These are phyloP conservation scores for thale cress (Arabidopsis thaliana) DNA, from an alignment of 345 rosid genomes.

Conservation along the genomic window DNA sequence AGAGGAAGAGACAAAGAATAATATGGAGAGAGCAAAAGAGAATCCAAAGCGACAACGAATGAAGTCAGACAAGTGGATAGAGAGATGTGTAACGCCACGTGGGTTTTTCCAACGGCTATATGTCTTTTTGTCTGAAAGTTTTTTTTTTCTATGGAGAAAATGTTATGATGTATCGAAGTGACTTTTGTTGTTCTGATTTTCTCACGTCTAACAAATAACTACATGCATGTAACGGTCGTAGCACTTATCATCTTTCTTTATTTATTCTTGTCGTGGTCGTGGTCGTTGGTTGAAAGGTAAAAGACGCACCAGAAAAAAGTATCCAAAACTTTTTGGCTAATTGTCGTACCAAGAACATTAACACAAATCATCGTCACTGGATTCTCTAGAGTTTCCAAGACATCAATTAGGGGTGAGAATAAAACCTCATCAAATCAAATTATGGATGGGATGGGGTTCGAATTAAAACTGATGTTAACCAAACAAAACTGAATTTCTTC, in stretches of 20 bases:
- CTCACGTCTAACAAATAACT: constrained; percentile 20
- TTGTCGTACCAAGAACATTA: not conserved
- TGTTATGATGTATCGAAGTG: constrained; percentile 3
- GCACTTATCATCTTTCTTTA: not conserved
- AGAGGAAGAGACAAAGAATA: constrained; percentile 48
- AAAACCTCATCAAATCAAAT: not conserved
- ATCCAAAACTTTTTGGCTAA: constrained; percentile 5
- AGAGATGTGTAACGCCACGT: constrained; percentile 33
- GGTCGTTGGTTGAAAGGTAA: constrained; percentile 5
- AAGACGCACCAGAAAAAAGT: not conserved
- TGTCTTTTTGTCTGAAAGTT: not conserved
- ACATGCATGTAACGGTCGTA: constrained; percentile 32
- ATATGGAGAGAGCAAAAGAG: constrained; percentile 16
- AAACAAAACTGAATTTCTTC: not conserved
- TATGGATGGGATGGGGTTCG: not conserved
- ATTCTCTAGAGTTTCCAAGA: no score
- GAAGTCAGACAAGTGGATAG: constrained; percentile 38
- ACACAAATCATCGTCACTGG: not conserved
- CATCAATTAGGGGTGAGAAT: not conserved
- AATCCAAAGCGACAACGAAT: constrained; percentile 46
- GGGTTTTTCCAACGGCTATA: constrained; percentile 39
- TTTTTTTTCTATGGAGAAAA: not conserved
- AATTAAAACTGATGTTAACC: not conserved
- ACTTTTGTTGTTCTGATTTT: constrained; percentile 13
- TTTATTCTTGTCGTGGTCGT: constrained; percentile 5